Evolutionary conservation across 306 rosid species (phyloP).

Genomic region (Malus asiatica): DNA sequence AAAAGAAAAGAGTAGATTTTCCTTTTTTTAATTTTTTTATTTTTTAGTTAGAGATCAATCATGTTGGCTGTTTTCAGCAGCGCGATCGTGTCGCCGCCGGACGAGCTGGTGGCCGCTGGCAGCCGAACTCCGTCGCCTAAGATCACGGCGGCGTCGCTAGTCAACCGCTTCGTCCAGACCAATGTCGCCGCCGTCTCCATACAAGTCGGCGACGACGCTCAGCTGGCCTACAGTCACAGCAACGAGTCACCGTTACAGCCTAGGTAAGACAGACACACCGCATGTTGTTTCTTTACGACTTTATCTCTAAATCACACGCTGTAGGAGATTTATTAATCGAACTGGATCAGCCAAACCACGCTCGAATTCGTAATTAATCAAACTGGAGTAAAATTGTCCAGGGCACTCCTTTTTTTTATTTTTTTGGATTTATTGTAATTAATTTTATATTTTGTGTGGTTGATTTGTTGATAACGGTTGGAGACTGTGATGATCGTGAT

Average conservation of each 20-base stretch:
- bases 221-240: constrained; percentile 64
- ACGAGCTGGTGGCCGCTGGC: constrained; percentile 85
- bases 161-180: constrained; percentile 50
- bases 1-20: not conserved
- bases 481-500: not conserved
- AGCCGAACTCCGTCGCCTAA: constrained; percentile 91
- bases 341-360: not conserved
- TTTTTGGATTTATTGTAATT: not conserved
- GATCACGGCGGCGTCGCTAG: constrained; percentile 41
- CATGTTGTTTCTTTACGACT: not conserved
- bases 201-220: constrained; percentile 62
- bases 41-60: not conserved
- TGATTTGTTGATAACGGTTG: not conserved
- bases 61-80: constrained; percentile 92
- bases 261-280: constrained; percentile 41
- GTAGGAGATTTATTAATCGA: too few relatives aligned
- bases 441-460: not conserved
- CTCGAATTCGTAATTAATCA: not conserved
- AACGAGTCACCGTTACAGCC: constrained; percentile 61
- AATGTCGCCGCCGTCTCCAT: constrained; percentile 57
- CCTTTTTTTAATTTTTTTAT: not conserved
- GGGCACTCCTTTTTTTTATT: not conserved
- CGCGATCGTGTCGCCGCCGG: constrained; percentile 76
- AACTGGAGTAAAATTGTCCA: not conserved
- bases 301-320: too few relatives aligned